Base-by-base conservation (phyloP, 495 filamentous ascomycete genomes). In the Talaromyces ruber region DNA sequence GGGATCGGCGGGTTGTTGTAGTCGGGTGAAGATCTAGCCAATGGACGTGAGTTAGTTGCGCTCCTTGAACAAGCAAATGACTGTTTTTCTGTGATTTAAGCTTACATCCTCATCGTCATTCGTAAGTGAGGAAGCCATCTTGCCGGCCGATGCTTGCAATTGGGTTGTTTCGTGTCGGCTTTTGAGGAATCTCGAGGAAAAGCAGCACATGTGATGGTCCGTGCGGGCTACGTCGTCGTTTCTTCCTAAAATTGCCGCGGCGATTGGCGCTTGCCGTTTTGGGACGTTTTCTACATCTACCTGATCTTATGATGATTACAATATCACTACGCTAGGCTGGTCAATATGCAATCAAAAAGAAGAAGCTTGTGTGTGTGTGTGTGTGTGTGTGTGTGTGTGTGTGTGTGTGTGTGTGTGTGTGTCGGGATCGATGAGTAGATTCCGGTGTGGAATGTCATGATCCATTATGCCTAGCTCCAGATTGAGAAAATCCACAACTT, bases 21-120 rank as follows among this genome's bases (percentile, higher is more conserved):
- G 80, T 66, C 78, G 80, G 63, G 83, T 82, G 76, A 88, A 88
- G 78, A 87, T 81, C 87, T 86, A 70, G 61, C n/a, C 28, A 39
- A 47, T 25, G 22, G 16, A 3, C 16, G 11, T n/a, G 18, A 37
- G 51, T 54, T 24, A 32, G 34, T 6, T 58, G 4, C 34, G 53
- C 12, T 24, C 58, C 11, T 30, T 55, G 11, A 28, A n/a, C 37
- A 59, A 47, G n/a, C 7, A 11, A 7, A 45, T 18, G 9, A n/a
- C n/a, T 12, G 16, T 8, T n/a, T 12, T 16, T 47, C 24, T n/a
- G 14, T 5, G 18, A 8, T n/a, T 26, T 4, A 16, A 1, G 54
- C 67, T 64, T 70, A 80, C 77, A 58, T 75, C 75, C 63, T 74
- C 75, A 70, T 80, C 77, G 62, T 74, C 76, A 59, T 69, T 70